Percentiles rank a stretch among this genome's conserved stretches.
phyloP scores from a whole-genome alignment of 495 filamentous ascomycete genomes.

The Xylaria castorea region DNA sequence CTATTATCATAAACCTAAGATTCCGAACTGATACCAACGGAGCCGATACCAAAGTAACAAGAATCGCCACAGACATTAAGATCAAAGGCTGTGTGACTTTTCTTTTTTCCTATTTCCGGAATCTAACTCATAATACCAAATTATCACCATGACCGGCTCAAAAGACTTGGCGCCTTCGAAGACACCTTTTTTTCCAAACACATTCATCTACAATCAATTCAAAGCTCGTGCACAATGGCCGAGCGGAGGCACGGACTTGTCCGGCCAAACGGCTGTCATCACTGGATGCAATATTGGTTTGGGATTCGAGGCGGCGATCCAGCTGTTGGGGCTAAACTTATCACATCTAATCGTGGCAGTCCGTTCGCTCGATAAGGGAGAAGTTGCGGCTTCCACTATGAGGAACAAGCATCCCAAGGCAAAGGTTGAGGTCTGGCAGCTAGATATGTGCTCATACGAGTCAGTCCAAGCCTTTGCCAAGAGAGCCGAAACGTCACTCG shows the following conservation, averaged over 20 bases:
- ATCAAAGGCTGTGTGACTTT: not conserved
- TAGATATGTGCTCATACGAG: slow-evolving; percentile 57
- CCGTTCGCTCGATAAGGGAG: slow-evolving; percentile 56
- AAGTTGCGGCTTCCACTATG: slow-evolving; percentile 49
- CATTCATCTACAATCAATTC: slow-evolving; percentile 45
- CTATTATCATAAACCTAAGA: not conserved
- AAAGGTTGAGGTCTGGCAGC: slow-evolving; percentile 60
- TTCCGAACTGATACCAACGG: not conserved
- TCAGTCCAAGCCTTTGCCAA: slow-evolving; percentile 55
- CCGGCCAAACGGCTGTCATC: slow-evolving; percentile 55
- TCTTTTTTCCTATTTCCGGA: not conserved
- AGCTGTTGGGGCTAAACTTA: slow-evolving; percentile 55
- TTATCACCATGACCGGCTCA: slow-evolving; percentile 27
- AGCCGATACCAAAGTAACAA: not conserved
- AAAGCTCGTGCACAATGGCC: slow-evolving; percentile 38
- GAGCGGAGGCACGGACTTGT: slow-evolving; percentile 33
- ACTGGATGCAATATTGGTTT: slow-evolving; percentile 62
- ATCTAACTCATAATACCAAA: not conserved
- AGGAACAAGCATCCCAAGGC: slow-evolving; percentile 39
- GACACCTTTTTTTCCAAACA: slow-evolving; percentile 22
- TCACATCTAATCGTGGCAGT: slow-evolving; percentile 61
- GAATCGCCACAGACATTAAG: not conserved
- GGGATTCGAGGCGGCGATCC: slow-evolving; percentile 54
- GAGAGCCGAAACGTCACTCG: slow-evolving; percentile 40
- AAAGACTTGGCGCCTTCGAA: slow-evolving; percentile 16